Conservation (phyloP, 345 rosid genomes). For the Pelargonium nanum region DNA sequence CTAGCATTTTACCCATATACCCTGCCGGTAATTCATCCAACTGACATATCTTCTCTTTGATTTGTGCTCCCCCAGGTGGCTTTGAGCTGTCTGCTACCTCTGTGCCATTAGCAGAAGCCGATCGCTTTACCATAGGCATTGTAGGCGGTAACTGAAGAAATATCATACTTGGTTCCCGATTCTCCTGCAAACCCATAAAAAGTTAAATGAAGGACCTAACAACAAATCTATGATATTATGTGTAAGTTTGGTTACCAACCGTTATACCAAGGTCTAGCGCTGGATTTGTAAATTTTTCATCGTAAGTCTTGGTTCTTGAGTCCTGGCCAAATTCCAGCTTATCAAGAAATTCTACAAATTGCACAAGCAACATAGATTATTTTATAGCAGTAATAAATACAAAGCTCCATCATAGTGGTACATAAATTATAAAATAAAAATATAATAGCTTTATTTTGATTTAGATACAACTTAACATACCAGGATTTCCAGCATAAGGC, state of each 20-base stretch:
- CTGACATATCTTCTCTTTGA: constrained; percentile 14
- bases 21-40: constrained; percentile 56
- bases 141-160: constrained; percentile 62
- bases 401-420: neutral
- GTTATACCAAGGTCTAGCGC: constrained; percentile 44
- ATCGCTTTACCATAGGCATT: constrained; percentile 41
- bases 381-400: neutral
- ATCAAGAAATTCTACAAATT: constrained; percentile 51
- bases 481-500: constrained; percentile 79
- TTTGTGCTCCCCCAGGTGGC: constrained; percentile 4
- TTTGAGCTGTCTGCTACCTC: constrained; percentile 25
- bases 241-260: constrained; percentile 26
- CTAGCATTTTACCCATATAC: constrained; percentile 76
- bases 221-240: neutral
- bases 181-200: constrained; percentile 28
- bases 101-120: constrained; percentile 23
- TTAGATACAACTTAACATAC: constrained; percentile 20
- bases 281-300: constrained; percentile 38
- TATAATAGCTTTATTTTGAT: neutral
- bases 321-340: constrained; percentile 57
- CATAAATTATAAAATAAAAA: neutral
- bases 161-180: constrained; percentile 41
- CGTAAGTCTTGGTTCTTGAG: constrained; percentile 14
- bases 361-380: constrained; percentile 11
- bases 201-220: neutral